Evolutionary conservation across 23 red algal genomes (phyloP), one percentile per base, ranked within the genome.

Genomic region (Gracilariopsis chorda): DNA sequence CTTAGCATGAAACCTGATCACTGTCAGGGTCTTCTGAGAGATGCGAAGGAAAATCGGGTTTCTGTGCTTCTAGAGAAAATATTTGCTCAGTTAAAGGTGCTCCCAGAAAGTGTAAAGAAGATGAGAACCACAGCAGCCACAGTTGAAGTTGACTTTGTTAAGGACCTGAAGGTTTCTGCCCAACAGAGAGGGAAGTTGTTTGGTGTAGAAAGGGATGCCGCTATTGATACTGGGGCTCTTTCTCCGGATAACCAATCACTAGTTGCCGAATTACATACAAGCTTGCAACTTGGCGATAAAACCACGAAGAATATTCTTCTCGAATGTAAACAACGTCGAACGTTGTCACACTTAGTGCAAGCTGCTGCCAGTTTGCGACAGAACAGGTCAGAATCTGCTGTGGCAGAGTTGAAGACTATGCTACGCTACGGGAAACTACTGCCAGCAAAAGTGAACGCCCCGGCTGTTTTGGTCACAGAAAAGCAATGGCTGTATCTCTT

Each of bases 211-310:
- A 83, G 94, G 17, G 95, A 98, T 25, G 53, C 80, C 29, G 90
- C 85, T 27, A 98, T 98, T 69, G 95, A 98, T 51, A 95, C 32
- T 69, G 95, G 95, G 36, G 39, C 76, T 1, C 41, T 98, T 9
- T 86, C 95, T 35, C 36, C 82, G 25, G 84, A 94, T 28, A 80
- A 95, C 32, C 95, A 98, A 77, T 48, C 29, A 20, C 91, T 92
- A 35, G 57, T 98, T 41, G 14, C 51, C 3, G 86, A 94, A 59
- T 41, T 82, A 32, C 77, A 98, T 47, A 40, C 80, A 24, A 77
- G 78, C 9, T 70, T 92, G 47, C 28, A 63, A 16, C 71, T 98
- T 25, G 25, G 27, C 27, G 95, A 90, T 35, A 86, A 94, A 8
- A 29, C 36, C 7, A 91, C 91, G 33, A 48, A 55, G 27, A 58